These are phyloP conservation scores for Xylaria hypoxylon DNA, from an alignment of 2,329 filamentous ascomycete genomes.

Conservation along the genomic window DNA sequence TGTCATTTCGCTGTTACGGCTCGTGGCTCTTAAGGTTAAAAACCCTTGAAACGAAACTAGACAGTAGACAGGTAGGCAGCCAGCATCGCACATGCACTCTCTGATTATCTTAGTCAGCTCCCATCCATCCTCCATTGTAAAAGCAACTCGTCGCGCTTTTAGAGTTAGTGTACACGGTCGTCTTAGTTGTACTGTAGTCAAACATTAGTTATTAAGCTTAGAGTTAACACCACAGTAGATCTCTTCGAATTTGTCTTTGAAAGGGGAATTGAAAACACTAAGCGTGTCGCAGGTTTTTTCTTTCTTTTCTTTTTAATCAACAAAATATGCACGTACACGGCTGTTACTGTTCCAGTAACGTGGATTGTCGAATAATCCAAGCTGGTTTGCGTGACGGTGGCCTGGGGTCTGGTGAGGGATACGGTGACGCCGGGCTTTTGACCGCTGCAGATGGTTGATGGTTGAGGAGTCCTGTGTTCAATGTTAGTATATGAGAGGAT, in stretches of 20 bases:
- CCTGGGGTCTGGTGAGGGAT: constrained; percentile 49
- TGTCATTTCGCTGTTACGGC: background rate
- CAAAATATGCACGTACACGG: constrained; percentile 47
- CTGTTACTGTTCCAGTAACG: constrained; percentile 52
- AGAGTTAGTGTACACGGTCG: constrained; percentile 51
- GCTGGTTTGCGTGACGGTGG: constrained; percentile 52
- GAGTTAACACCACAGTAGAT: background rate
- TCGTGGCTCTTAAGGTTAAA: background rate
- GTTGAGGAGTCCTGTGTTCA: constrained; percentile 50
- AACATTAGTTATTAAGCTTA: background rate
- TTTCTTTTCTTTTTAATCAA: too few relatives aligned
- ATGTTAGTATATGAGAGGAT: background rate
- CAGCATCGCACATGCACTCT: background rate
- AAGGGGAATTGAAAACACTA: background rate
- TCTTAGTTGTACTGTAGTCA: constrained; percentile 49
- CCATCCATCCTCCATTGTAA: constrained; percentile 53
- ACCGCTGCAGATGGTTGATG: constrained; percentile 52
- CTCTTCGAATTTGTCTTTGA: background rate
- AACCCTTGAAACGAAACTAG: too few relatives aligned
- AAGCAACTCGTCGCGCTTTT: constrained; percentile 54
- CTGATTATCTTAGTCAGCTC: constrained; percentile 28
- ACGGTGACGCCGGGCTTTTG: constrained; percentile 46
- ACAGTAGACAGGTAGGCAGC: background rate
- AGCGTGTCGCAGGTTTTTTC: too few relatives aligned
- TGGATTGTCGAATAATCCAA: constrained; percentile 53